Evolutionary conservation across 768 basidiomycete species (phyloP).

Genomic region (Xerocomus brunneocitrinus): DNA sequence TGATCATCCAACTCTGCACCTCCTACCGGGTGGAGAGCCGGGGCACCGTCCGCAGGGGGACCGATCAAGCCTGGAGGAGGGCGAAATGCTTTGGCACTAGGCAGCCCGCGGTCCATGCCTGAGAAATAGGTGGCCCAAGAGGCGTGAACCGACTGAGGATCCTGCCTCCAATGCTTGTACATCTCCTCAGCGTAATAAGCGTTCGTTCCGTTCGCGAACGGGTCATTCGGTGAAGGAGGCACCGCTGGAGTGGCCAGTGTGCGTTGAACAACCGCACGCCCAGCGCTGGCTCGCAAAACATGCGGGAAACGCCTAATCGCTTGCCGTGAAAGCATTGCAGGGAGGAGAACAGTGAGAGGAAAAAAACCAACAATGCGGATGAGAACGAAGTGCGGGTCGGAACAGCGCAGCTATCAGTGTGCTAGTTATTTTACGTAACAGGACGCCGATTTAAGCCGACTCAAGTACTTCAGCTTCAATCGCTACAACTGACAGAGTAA

Average conservation of each 20-base stretch:
- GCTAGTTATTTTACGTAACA: slow-evolving; percentile 13
- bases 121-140: slow-evolving; percentile 96
- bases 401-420: neutral
- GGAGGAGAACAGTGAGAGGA: neutral
- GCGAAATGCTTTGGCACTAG: slow-evolving; percentile 76
- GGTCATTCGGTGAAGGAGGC: slow-evolving; percentile 71
- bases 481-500: neutral
- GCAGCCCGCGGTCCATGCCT: slow-evolving; percentile 85
- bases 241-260: slow-evolving; percentile 45
- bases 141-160: slow-evolving; percentile 86
- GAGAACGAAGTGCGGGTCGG: slow-evolving; percentile 1
- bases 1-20: slow-evolving; percentile 88
- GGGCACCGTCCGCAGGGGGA: slow-evolving; percentile 72
- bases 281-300: slow-evolving; percentile 20
- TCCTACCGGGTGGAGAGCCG: slow-evolving; percentile 61
- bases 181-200: slow-evolving; percentile 95
- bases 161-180: slow-evolving; percentile 89
- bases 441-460: slow-evolving; percentile 15
- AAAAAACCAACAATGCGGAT: neutral
- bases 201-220: slow-evolving; percentile 92
- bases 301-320: slow-evolving; percentile 33
- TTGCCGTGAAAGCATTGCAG: slow-evolving; percentile 36
- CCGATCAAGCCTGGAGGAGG: slow-evolving; percentile 75
- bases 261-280: slow-evolving; percentile 24
- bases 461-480: neutral